These are phyloP conservation scores for Ligustrum vulgare DNA, from an alignment of 257 asterid species.

Conservation along the genomic window DNA sequence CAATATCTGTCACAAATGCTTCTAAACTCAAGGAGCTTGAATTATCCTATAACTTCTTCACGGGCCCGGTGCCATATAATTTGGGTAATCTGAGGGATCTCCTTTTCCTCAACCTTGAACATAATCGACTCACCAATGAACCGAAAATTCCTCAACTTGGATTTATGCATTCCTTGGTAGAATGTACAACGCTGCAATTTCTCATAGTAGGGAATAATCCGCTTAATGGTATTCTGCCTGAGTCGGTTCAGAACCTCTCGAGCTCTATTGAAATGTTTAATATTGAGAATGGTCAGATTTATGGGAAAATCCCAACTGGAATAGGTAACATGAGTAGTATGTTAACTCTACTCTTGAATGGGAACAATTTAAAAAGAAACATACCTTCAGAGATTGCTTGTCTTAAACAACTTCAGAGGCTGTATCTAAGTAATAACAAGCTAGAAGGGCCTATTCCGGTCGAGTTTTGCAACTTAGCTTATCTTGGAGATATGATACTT, in stretches of 20 bases:
- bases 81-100: slow-evolving; percentile 37
- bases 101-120: slow-evolving; percentile 28
- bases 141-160: slow-evolving; percentile 25
- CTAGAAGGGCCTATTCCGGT: slow-evolving; percentile 34
- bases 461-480: slow-evolving; percentile 26
- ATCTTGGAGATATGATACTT: slow-evolving; percentile 30
- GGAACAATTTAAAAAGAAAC: slow-evolving; percentile 33
- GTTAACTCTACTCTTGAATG: slow-evolving; percentile 23
- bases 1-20: slow-evolving; percentile 31
- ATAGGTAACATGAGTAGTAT: slow-evolving; percentile 42
- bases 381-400: slow-evolving; percentile 34
- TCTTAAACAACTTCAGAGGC: slow-evolving; percentile 29
- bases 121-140: slow-evolving; percentile 26
- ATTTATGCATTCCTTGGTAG: slow-evolving; percentile 33
- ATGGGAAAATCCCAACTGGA: slow-evolving; percentile 36
- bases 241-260: slow-evolving; percentile 36
- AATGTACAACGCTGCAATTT: slow-evolving; percentile 32
- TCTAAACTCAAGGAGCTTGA: slow-evolving; percentile 31
- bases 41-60: slow-evolving; percentile 31
- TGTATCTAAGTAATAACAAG: slow-evolving; percentile 26
- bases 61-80: slow-evolving; percentile 33
- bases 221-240: slow-evolving; percentile 31
- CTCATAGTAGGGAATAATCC: slow-evolving; percentile 29
- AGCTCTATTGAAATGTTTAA: slow-evolving; percentile 31
- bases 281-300: slow-evolving; percentile 26